Conservation (phyloP, 805 yeast species). For the Saccharomyces cerevisiae region DNA sequence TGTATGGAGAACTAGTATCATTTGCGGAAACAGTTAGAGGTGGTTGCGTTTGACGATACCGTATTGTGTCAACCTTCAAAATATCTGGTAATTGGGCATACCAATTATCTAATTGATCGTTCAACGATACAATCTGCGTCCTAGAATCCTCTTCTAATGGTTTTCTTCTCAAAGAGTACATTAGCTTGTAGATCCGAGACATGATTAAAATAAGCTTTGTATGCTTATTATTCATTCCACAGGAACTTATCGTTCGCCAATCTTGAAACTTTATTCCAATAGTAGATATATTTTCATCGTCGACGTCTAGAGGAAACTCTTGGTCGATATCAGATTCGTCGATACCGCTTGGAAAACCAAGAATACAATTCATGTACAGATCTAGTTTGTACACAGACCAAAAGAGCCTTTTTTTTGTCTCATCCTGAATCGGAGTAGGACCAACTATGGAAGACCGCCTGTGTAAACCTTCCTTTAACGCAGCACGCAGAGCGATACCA, state of each 20-base stretch:
- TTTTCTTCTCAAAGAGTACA: neutral
- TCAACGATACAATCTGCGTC: slow-evolving; percentile 34
- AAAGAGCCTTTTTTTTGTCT: slow-evolving; percentile 74
- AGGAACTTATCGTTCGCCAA: slow-evolving; percentile 52
- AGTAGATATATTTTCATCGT: slow-evolving; percentile 76
- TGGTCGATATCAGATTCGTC: slow-evolving; percentile 79
- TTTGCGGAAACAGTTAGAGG: neutral
- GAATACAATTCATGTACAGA: slow-evolving; percentile 74
- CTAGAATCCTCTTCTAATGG: neutral
- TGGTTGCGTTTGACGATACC: neutral
- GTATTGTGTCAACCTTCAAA: neutral
- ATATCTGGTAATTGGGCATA: slow-evolving; percentile 51
- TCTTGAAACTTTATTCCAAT: slow-evolving; percentile 43
- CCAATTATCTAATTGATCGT: slow-evolving; percentile 66
- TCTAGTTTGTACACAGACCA: slow-evolving; percentile 91
- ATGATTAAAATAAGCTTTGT: slow-evolving; percentile 65
- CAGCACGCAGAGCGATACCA: slow-evolving; percentile 79
- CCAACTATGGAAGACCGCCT: slow-evolving; percentile 54
- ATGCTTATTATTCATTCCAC: slow-evolving; percentile 80
- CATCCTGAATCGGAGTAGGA: slow-evolving; percentile 68
- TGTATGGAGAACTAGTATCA: slow-evolving; percentile 29
- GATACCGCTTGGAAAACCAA: slow-evolving; percentile 77
- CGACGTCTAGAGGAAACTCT: slow-evolving; percentile 74
- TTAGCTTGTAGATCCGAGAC: slow-evolving; percentile 13
- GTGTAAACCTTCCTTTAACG: slow-evolving; percentile 76